phyloP scores from a whole-genome alignment of 2,329 filamentous ascomycete genomes.

The Beauveria asiatica region DNA sequence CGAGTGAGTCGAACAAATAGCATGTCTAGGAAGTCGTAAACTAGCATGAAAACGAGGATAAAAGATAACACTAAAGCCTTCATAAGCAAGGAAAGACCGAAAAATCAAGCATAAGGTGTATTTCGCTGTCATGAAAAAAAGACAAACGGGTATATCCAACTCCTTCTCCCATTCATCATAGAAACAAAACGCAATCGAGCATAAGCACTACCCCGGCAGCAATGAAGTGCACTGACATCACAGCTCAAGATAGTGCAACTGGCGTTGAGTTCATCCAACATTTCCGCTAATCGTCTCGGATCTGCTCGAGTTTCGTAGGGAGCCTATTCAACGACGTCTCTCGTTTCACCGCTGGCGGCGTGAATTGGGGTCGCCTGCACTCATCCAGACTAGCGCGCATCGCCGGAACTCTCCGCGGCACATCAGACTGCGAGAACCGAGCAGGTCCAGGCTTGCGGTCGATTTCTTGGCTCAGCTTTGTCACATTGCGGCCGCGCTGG shows the following conservation, averaged over 20 bases:
- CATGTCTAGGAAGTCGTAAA: too few species aligned
- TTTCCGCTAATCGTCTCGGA: background rate
- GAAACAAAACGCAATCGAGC: background rate
- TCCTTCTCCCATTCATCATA: background rate
- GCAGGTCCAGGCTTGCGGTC: background rate
- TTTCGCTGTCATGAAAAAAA: background rate
- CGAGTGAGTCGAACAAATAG: too few species aligned
- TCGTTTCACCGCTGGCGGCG: conserved; percentile 25
- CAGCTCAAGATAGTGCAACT: background rate
- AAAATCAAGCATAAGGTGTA: too few species aligned
- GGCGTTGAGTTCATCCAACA: background rate
- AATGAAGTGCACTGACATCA: background rate
- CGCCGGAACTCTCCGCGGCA: conserved; percentile 9
- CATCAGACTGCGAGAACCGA: conserved; percentile 1
- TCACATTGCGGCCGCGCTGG: background rate
- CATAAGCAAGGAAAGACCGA: too few species aligned
- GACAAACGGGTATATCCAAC: background rate
- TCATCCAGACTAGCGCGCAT: conserved; percentile 20
- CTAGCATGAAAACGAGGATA: too few species aligned
- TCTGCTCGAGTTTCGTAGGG: background rate
- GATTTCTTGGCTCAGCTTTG: background rate
- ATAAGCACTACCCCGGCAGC: background rate
- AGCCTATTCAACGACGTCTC: conserved; percentile 20
- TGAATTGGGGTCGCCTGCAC: conserved; percentile 24
- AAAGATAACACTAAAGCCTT: too few species aligned